These are phyloP conservation scores for Phylloporus rhodoxanthus DNA, from an alignment of 768 basidiomycete species.

Conservation along the genomic window DNA sequence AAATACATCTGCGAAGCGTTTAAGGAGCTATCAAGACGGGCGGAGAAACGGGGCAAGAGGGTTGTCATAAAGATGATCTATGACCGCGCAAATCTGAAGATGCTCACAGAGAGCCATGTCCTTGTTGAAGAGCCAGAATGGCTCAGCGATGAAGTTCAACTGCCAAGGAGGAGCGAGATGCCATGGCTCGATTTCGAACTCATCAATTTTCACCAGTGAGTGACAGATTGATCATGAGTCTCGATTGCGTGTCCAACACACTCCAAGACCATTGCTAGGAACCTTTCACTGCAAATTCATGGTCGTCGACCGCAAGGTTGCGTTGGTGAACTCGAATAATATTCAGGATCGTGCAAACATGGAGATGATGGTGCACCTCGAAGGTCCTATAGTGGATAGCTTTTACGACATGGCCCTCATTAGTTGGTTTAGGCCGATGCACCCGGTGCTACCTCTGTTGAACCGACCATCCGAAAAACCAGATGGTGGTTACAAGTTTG, in stretches of 20 bases:
- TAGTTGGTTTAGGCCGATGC: slow-evolving; percentile 48
- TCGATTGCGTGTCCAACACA: not conserved
- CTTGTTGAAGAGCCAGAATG: slow-evolving; percentile 43
- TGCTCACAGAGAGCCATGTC: slow-evolving; percentile 41
- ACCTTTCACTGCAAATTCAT: slow-evolving; percentile 72
- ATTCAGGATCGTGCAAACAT: slow-evolving; percentile 53
- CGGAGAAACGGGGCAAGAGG: slow-evolving; percentile 39
- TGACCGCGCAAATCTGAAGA: slow-evolving; percentile 58
- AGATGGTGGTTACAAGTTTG: slow-evolving; percentile 35
- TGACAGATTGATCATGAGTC: not conserved
- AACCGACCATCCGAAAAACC: slow-evolving; percentile 27
- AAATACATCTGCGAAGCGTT: slow-evolving; percentile 47
- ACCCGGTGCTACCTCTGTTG: slow-evolving; percentile 42
- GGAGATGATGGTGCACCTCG: slow-evolving; percentile 65
- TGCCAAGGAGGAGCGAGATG: slow-evolving; percentile 52
- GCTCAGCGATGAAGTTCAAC: slow-evolving; percentile 39
- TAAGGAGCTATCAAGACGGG: slow-evolving; percentile 44
- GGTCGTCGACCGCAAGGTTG: slow-evolving; percentile 63
- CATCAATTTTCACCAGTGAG: slow-evolving; percentile 45
- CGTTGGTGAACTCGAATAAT: slow-evolving; percentile 61
- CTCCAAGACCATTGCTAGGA: slow-evolving; percentile 44
- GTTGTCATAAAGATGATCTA: slow-evolving; percentile 65
- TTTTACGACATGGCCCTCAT: slow-evolving; percentile 66
- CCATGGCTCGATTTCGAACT: slow-evolving; percentile 57
- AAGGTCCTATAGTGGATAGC: slow-evolving; percentile 63